These are phyloP conservation scores for Arthrinium phaeospermum DNA, from an alignment of 2,329 filamentous ascomycete genomes.

Conservation along the genomic window DNA sequence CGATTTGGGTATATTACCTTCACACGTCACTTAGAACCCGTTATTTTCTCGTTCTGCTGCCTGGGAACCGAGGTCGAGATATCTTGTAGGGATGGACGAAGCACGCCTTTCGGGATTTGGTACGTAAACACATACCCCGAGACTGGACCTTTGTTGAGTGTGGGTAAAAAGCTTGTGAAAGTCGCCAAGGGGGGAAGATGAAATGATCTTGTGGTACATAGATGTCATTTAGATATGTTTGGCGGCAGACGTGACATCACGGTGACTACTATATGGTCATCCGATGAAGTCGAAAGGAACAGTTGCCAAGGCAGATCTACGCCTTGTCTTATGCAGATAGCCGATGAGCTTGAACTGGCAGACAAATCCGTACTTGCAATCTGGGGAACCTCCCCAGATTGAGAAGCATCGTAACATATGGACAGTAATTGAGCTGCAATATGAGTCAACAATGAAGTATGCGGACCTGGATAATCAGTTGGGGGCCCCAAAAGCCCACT, in stretches of 20 bases:
- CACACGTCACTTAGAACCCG: no score
- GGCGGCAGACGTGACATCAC: neutral
- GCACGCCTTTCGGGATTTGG: neutral
- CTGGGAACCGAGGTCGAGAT: neutral
- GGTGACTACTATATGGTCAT: neutral
- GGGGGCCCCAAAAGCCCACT: neutral
- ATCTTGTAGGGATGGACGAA: neutral
- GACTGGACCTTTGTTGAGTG: neutral
- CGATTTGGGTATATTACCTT: no score
- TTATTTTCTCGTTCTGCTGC: no score
- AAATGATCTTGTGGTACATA: neutral
- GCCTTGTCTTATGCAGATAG: neutral
- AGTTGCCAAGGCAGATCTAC: neutral
- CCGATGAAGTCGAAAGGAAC: neutral
- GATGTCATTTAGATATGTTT: neutral
- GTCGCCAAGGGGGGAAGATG: neutral
- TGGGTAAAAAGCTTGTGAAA: neutral
- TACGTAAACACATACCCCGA: neutral
- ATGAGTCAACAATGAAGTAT: neutral
- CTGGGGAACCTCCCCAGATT: neutral
- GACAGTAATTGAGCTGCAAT: neutral
- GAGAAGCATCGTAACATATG: neutral
- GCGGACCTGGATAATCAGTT: neutral
- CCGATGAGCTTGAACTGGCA: neutral
- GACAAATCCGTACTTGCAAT: neutral